Base-by-base conservation (phyloP, 2,329 filamentous ascomycete species). In the Aspergillus quadrilineatus region DNA sequence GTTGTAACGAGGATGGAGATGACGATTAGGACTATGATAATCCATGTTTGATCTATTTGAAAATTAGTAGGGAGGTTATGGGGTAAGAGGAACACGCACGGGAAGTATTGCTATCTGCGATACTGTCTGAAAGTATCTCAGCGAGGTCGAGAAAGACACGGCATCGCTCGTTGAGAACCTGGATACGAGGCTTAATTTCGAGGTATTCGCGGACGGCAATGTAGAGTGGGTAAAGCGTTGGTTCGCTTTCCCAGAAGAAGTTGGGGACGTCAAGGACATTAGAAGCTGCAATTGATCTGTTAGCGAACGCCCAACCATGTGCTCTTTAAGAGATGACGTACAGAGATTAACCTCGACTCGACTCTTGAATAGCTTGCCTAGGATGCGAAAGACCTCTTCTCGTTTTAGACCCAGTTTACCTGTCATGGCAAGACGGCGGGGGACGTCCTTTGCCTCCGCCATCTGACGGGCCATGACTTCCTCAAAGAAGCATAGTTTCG, bases 191-290 rank as follows among this genome's bases (percentile, higher is more conserved):
- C 69, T 96, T 93, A 73, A 99, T 97, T 70, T 99, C 94, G 59
- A 99, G 88, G 70, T 99, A 99, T 73, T 97, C 94, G 66, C 94
- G 90, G 50, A 97, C 91, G 58, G 92, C 94, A 57, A 86, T 87
- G 78, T 99, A 99, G 29, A 99, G 86, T 0, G 94, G 94, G 71
- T 97, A 91, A 0, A 99, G 82, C 0, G 91, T 97, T 15, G 94
- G 94, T 71, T 99, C 94, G 9, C 90, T 90, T 73, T 97, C 92
- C 94, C 94, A 99, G 82, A 97, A 96, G 82, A 97, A 97, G 72
- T 93, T 95, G 59, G 93, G 93, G 0, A 95, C 91, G 73, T 97
- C 92, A 56, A 97, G 88, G 72, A 97, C 93, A 70, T 97, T 97
- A 17, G 90, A 96, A 58, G 92, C 91, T 42, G 36, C 26, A 50